Evolutionary conservation across 2,329 filamentous ascomycete species (phyloP), one percentile per base, ranked within the genome.

Genomic region (Madurella mycetomatis): DNA sequence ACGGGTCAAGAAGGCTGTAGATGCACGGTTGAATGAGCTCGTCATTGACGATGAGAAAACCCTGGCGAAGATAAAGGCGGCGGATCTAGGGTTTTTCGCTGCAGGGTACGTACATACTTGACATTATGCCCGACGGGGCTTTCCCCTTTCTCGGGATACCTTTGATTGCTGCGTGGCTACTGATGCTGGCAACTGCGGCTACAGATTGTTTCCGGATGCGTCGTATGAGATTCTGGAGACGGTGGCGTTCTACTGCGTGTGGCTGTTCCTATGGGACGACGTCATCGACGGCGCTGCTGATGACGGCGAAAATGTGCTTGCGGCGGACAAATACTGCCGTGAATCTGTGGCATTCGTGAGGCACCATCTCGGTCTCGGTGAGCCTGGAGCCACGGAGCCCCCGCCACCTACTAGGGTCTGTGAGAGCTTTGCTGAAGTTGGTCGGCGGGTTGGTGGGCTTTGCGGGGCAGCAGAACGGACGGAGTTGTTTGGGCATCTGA

Each of bases 251-350:
- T 63, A 58, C 51, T 47, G 17, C 11, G 45, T 61, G 1, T 63
- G 59, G 57, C 41, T 59, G 5, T 55, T 63, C 39, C 25, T 63
- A 25, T 63, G 61, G 61, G 61, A 63, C 46, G 61, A 63, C 31
- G 54, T 42, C 18, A 61, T 63, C 13, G 60, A 62, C 13, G 51
- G 56, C 7, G 44, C 40, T 37, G 37, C 8, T 17, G 51, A 16
- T 18, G 17, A 9, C 18, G 32, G 7, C 3, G 44, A 25, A 9
- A 31, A 17, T 19, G 51, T 13, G 41, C 12, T 42, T 19, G 46
- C 32, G 1, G 56, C 56, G 5, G 51, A 49, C n/a, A 49, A 50
- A 32, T 61, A 61, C 25, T 55, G 59, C 15, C 41, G 12, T 19
- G 40, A 19, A 41, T 60, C 60, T 2, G 45, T 58, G 5, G 41